A percentile compares a stretch with the other conserved stretches of the same genome.
phyloP scores from a whole-genome alignment of 225 moss, liverwort and hornwort species.

The Takakia lepidozioides region DNA sequence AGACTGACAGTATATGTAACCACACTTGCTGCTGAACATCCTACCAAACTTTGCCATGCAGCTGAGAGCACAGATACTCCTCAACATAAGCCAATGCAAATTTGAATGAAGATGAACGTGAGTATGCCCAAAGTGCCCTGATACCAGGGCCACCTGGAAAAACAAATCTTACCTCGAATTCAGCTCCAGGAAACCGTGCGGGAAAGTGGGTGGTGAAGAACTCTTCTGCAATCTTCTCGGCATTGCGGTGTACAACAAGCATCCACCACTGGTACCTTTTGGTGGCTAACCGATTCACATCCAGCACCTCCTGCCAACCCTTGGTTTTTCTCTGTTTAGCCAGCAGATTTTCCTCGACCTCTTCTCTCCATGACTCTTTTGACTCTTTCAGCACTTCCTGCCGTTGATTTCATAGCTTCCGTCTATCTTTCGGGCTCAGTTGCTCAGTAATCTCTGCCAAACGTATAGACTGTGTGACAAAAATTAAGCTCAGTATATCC shows the following conservation, averaged over 20 bases:
- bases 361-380: slow-evolving; percentile 75
- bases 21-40: too few relatives aligned
- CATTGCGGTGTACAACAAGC: slow-evolving; percentile 59
- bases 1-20: too few relatives aligned
- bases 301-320: slow-evolving; percentile 74
- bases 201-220: slow-evolving; percentile 46
- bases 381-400: slow-evolving; percentile 64
- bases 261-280: slow-evolving; percentile 93
- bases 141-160: too few relatives aligned
- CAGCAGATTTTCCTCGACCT: slow-evolving; percentile 68
- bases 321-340: slow-evolving; percentile 53
- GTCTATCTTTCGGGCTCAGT: slow-evolving; percentile 69
- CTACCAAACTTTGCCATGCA: too few relatives aligned
- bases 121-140: too few relatives aligned
- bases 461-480: too few relatives aligned
- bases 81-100: too few relatives aligned
- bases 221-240: slow-evolving; percentile 64
- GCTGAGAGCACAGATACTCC: too few relatives aligned
- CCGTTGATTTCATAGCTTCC: slow-evolving; percentile 70
- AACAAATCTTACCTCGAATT: slow-evolving; percentile 77
- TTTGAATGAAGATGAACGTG: too few relatives aligned
- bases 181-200: slow-evolving; percentile 56
- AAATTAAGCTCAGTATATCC: too few relatives aligned
- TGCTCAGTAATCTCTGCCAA: too few relatives aligned
- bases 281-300: slow-evolving; percentile 57